Evolutionary conservation across 1,284 basidiomycete species (phyloP).

Genomic region (Cryptococcus floricola): DNA sequence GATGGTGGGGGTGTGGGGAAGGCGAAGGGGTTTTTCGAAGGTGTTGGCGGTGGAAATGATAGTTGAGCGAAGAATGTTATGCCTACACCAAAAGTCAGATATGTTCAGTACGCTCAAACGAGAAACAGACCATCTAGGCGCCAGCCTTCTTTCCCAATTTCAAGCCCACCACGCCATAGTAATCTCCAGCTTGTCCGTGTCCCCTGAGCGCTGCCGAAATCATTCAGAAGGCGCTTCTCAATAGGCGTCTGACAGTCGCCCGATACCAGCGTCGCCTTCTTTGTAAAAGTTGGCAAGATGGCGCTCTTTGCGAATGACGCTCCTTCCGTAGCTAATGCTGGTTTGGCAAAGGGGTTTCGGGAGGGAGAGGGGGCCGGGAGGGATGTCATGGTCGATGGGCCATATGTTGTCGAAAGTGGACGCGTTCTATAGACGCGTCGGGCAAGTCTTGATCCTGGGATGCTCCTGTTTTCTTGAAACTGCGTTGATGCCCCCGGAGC

Average conservation of each 20-base stretch:
- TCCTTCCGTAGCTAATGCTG: conserved; percentile 9
- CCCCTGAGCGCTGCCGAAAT: no score
- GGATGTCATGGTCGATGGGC: background rate
- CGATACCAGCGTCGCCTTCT: conserved; percentile 7
- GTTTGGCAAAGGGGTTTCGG: conserved; percentile 27
- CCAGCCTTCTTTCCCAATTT: conserved; percentile 46
- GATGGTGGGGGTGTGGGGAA: conserved; percentile 8
- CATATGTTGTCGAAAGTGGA: background rate
- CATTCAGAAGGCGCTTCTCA: no score
- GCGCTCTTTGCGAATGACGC: conserved; percentile 11
- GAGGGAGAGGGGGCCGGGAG: conserved; percentile 12
- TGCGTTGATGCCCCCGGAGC: no score
- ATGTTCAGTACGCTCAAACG: no score
- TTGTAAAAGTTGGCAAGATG: conserved; percentile 14
- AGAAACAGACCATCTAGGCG: conserved; percentile 36
- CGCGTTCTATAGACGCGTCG: background rate
- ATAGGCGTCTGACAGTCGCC: no score
- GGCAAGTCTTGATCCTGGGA: no score
- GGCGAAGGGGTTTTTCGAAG: conserved; percentile 25
- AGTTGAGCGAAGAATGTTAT: conserved; percentile 43
- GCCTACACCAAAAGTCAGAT: conserved; percentile 19
- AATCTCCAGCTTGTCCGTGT: conserved; percentile 32
- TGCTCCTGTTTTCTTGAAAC: no score
- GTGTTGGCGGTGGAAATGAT: conserved; percentile 23
- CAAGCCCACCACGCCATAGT: conserved; percentile 47